Conservation (phyloP, 176 grass and related monocot species). For the Aechmea fasciata region DNA sequence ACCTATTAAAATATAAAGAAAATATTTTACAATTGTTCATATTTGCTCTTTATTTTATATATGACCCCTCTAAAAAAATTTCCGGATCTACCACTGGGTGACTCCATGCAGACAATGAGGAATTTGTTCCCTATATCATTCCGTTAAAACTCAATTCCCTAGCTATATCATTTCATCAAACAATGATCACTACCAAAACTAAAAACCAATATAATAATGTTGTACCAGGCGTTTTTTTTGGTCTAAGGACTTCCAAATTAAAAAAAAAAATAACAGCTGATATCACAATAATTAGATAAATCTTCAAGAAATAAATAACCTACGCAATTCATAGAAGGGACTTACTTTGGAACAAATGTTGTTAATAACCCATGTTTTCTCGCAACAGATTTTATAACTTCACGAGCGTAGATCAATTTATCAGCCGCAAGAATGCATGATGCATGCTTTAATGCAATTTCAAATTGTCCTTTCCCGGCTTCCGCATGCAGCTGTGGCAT, state of each 20-base stretch:
- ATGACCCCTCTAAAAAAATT: too few relatives aligned
- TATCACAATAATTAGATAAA: background rate
- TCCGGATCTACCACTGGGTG: too few relatives aligned
- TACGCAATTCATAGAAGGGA: background rate
- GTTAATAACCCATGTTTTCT: constrained; percentile 70
- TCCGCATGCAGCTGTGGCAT: constrained; percentile 82
- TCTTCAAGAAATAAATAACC: background rate
- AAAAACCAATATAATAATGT: too few relatives aligned
- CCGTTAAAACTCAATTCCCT: too few relatives aligned
- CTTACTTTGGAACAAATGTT: constrained; percentile 95
- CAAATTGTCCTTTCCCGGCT: constrained; percentile 85
- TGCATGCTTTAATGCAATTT: constrained; percentile 76
- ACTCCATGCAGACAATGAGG: too few relatives aligned
- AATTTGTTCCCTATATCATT: too few relatives aligned
- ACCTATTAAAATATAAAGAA: too few relatives aligned
- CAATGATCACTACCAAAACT: too few relatives aligned
- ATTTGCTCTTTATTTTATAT: too few relatives aligned
- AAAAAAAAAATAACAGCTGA: background rate
- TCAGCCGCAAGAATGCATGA: constrained; percentile 81
- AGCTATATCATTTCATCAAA: too few relatives aligned
- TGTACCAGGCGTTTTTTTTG: too few relatives aligned
- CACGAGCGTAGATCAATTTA: constrained; percentile 81
- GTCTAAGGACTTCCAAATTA: background rate
- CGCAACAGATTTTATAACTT: constrained; percentile 79
- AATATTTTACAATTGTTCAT: too few relatives aligned